Conservation (phyloP, 2,329 filamentous ascomycete genomes). For the Aspergillus sp. region DNA sequence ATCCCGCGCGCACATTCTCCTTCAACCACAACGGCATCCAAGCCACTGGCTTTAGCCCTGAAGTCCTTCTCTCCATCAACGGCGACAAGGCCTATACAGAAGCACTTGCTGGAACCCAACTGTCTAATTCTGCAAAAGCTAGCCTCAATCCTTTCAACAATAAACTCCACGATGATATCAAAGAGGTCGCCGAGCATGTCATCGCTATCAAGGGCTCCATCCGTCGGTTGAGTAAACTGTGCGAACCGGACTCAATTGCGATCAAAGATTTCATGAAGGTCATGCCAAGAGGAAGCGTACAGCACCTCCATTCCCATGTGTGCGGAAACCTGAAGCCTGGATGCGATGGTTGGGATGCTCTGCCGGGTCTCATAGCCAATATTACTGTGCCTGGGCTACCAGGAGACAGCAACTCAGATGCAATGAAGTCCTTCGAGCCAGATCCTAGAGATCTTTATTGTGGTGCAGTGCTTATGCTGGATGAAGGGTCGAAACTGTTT, state of each 20-base stretch:
- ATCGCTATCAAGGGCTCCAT: conserved; percentile 17
- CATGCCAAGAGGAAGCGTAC: conserved; percentile 15
- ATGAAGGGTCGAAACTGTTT: conserved; percentile 3
- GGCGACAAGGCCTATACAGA: conserved; percentile 17
- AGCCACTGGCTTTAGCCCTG: conserved; percentile 23
- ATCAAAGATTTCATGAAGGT: conserved; percentile 21
- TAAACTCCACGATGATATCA: conserved; percentile 14
- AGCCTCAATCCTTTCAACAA: conserved; percentile 5
- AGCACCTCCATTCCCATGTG: conserved; percentile 19
- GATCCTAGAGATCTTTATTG: conserved; percentile 19
- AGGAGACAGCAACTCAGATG: conserved; percentile 10
- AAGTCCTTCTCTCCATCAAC: conserved; percentile 19
- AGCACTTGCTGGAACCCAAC: conserved; percentile 18
- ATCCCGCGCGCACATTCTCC: conserved; percentile 17
- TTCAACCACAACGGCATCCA: conserved; percentile 16
- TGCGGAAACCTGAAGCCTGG: conserved; percentile 10
- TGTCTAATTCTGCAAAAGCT: neutral
- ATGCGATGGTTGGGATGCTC: conserved; percentile 18
- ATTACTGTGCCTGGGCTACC: conserved; percentile 22
- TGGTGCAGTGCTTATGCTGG: conserved; percentile 18
- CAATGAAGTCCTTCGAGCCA: conserved; percentile 15
- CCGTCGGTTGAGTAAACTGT: conserved; percentile 12
- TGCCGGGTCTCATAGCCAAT: conserved; percentile 14
- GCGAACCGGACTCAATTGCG: neutral
- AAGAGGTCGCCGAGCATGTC: conserved; percentile 22